These are phyloP conservation scores for Russula ochroleuca DNA, from an alignment of 768 basidiomycete genomes.

Conservation along the genomic window DNA sequence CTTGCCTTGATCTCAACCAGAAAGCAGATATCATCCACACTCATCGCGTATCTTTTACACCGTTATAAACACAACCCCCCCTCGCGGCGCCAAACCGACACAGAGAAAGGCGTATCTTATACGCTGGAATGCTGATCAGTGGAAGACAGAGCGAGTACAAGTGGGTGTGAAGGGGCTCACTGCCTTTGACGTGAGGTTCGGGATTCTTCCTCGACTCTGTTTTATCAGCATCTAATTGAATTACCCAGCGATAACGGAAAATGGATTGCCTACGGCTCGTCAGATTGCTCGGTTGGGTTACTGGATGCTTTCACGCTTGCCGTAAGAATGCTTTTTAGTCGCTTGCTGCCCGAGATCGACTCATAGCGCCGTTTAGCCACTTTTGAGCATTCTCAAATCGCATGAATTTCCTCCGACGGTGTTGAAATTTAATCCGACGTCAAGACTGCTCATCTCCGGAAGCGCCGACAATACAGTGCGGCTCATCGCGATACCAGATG, in stretches of 20 bases:
- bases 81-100: slow-evolving; percentile 51
- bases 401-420: slow-evolving; percentile 94
- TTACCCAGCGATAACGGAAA: slow-evolving; percentile 67
- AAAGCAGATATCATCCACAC: slow-evolving; percentile 53
- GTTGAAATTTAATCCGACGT: slow-evolving; percentile 80
- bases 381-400: slow-evolving; percentile 83
- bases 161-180: slow-evolving; percentile 78
- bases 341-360: not conserved
- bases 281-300: slow-evolving; percentile 80
- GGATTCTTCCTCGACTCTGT: slow-evolving; percentile 26
- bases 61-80: slow-evolving; percentile 62
- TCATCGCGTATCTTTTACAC: slow-evolving; percentile 57
- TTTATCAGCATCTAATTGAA: not conserved
- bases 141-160: slow-evolving; percentile 65
- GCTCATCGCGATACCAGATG: slow-evolving; percentile 66
- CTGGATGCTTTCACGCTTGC: slow-evolving; percentile 73
- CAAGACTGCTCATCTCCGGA: slow-evolving; percentile 77
- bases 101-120: slow-evolving; percentile 59
- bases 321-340: slow-evolving; percentile 39
- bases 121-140: slow-evolving; percentile 69
- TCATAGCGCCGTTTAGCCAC: slow-evolving; percentile 49
- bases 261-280: slow-evolving; percentile 79
- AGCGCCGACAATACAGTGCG: slow-evolving; percentile 88
- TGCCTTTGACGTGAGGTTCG: slow-evolving; percentile 81
- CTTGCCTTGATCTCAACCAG: slow-evolving; percentile 2